Evolutionary conservation across 768 basidiomycete genomes (phyloP), one percentile per base, ranked within the genome.

Genomic region (Pisolithus tinctorius): DNA sequence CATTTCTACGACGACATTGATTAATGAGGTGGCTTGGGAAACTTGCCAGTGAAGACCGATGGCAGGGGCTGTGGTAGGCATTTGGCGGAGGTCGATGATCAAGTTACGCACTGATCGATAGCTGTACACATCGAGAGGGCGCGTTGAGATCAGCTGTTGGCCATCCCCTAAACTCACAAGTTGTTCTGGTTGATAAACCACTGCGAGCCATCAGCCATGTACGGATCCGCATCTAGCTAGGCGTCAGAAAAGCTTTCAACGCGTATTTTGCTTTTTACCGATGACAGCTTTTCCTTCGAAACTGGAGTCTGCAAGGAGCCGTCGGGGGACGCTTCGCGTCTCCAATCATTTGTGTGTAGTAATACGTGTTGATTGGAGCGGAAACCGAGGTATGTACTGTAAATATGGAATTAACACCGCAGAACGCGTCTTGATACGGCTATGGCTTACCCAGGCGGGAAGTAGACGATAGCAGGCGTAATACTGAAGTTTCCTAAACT

Each of bases 41-140:
- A 89, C 83, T 69, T 91, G 88, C 88, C 88, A 91, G 60, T 91
- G 88, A 31, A 91, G 70, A 31, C 85, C 87, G 11, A 83, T 86
- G 41, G 80, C 85, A 56, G 76, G 65, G 11, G 71, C 69, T n/a
- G 69, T 61, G 2, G 82, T 69, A 36, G 82, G 78, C 53, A 84
- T 77, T 51, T 60, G 76, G 69, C 71, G 72, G 49, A 82, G 69
- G 61, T 90, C 88, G 58, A 90, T 85, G 47, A 86, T 70, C 49
- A 90, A 76, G 66, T 90, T 88, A 55, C 87, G 73, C 38, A 89
- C 74, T 13, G 84, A 84, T 37, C 84, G 81, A 68, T 80, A 83
- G 65, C 82, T 85, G 45, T 4, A 47, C 29, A 26, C 43, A 45
- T 20, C 3, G 31, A 29, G 11, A 25, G 7, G 37, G 58, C 9